Evolutionary conservation across 1,139 yeast species (phyloP).

Genomic region (Suhomyces chickasaworum): DNA sequence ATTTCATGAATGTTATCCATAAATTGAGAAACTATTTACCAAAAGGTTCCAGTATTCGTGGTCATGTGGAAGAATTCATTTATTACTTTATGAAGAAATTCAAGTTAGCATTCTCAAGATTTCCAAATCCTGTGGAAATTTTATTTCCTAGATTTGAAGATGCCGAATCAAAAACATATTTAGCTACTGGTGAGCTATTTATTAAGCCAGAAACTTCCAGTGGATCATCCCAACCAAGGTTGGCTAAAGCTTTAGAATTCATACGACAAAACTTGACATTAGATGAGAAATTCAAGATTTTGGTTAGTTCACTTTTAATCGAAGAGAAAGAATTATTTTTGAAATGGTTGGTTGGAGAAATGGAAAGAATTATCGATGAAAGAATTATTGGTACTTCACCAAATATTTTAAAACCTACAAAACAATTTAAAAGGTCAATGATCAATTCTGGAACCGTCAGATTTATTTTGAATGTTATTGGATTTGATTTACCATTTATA

Average conservation of each 20-base stretch:
- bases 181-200: slow-evolving; percentile 55
- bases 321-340: slow-evolving; percentile 46
- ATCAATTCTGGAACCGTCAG: slow-evolving; percentile 42
- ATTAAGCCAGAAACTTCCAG: slow-evolving; percentile 24
- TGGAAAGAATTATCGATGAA: slow-evolving; percentile 34
- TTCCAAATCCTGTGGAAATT: slow-evolving; percentile 69
- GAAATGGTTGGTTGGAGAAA: slow-evolving; percentile 44
- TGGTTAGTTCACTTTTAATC: slow-evolving; percentile 52
- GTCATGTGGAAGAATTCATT: slow-evolving; percentile 67
- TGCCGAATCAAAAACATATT: slow-evolving; percentile 35
- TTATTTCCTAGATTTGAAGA: slow-evolving; percentile 65
- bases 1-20: slow-evolving; percentile 56
- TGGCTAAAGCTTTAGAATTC: slow-evolving; percentile 44
- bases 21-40: slow-evolving; percentile 37
- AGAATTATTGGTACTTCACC: slow-evolving; percentile 20
- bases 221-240: slow-evolving; percentile 23
- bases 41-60: slow-evolving; percentile 42
- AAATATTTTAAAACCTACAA: slow-evolving; percentile 20
- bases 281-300: slow-evolving; percentile 45
- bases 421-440: slow-evolving; percentile 28
- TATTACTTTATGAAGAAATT: slow-evolving; percentile 68
- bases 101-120: slow-evolving; percentile 45
- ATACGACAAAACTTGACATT: slow-evolving; percentile 30
- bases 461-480: slow-evolving; percentile 32
- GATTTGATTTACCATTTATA: slow-evolving; percentile 43